A percentile compares a stretch with the other conserved stretches of the same genome.
Evolutionary conservation across 2,329 filamentous ascomycete species (phyloP).

Genomic region (Aspergillus latus): DNA sequence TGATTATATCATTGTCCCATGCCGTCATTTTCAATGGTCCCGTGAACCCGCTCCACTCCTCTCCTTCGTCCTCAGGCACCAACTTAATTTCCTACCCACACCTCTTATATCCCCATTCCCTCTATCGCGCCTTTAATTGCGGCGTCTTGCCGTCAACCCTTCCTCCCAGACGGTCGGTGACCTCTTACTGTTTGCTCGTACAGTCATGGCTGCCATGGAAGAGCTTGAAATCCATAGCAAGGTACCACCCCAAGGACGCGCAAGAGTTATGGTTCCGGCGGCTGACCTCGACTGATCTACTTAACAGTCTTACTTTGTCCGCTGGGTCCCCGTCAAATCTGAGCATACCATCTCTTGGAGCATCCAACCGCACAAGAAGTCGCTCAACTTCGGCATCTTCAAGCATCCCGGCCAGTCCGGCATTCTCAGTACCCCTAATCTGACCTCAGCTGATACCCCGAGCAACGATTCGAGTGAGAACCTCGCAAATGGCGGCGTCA

Average conservation of each 20-base stretch:
- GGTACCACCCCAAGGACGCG: constrained; percentile 53
- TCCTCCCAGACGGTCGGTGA: background rate
- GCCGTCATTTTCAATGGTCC: background rate
- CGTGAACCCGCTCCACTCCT: background rate
- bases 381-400: constrained; percentile 96
- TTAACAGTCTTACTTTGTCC: constrained; percentile 87
- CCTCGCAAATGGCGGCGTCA: constrained; percentile 25
- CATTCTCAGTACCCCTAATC: constrained; percentile 44
- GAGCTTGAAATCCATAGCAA: constrained; percentile 97
- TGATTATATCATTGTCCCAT: background rate
- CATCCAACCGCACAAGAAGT: constrained; percentile 96
- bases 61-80: background rate
- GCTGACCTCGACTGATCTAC: constrained; percentile 23
- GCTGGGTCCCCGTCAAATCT: constrained; percentile 90
- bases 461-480: constrained; percentile 41
- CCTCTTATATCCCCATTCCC: background rate
- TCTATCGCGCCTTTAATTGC: background rate
- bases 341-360: constrained; percentile 96
- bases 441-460: constrained; percentile 45
- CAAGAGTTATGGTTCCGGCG: constrained; percentile 10
- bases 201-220: constrained; percentile 85
- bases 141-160: background rate
- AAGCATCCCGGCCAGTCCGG: constrained; percentile 80
- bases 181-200: constrained; percentile 5
- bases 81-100: background rate